A percentile compares a stretch with the other conserved stretches of the same genome.
Evolutionary conservation across 331 rosid genomes (phyloP).

Genomic region (Stylosanthes scabra): DNA sequence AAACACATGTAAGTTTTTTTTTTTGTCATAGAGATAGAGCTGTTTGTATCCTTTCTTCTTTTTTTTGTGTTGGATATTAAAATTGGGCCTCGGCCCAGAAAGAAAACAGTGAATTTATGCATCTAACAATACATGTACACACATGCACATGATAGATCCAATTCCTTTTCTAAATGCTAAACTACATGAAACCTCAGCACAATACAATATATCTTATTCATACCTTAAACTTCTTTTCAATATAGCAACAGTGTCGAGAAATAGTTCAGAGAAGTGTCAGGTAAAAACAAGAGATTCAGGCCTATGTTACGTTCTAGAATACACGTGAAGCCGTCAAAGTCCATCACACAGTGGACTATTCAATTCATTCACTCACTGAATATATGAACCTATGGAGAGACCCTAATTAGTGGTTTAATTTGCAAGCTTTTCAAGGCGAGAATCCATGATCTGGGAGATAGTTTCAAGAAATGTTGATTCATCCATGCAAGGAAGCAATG

Average conservation of each 20-base stretch:
- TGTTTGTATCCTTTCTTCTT: background rate
- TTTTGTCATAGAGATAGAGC: slow-evolving; percentile 55
- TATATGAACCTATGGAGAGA: slow-evolving; percentile 21
- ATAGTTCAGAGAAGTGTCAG: slow-evolving; percentile 45
- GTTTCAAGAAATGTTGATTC: slow-evolving; percentile 64
- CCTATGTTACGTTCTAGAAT: slow-evolving; percentile 35
- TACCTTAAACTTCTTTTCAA: slow-evolving; percentile 43
- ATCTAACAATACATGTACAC: slow-evolving; percentile 21
- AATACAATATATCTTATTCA: slow-evolving; percentile 46
- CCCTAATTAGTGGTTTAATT: slow-evolving; percentile 46
- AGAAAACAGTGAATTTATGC: background rate
- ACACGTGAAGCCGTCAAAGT: slow-evolving; percentile 46
- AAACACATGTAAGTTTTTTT: no score
- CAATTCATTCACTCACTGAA: slow-evolving; percentile 38
- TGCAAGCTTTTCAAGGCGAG: slow-evolving; percentile 58
- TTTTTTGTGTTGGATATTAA: background rate
- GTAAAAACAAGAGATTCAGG: slow-evolving; percentile 34
- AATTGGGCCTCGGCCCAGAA: no score
- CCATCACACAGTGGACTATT: slow-evolving; percentile 57
- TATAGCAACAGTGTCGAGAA: slow-evolving; percentile 32
- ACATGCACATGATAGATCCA: slow-evolving; percentile 37
- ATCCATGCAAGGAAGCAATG: slow-evolving; percentile 64
- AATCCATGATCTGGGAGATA: slow-evolving; percentile 68
- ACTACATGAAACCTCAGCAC: slow-evolving; percentile 18
- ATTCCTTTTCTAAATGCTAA: slow-evolving; percentile 27